Conservation (phyloP, 2,329 filamentous ascomycete species). For the Aspergillus caelatus region DNA sequence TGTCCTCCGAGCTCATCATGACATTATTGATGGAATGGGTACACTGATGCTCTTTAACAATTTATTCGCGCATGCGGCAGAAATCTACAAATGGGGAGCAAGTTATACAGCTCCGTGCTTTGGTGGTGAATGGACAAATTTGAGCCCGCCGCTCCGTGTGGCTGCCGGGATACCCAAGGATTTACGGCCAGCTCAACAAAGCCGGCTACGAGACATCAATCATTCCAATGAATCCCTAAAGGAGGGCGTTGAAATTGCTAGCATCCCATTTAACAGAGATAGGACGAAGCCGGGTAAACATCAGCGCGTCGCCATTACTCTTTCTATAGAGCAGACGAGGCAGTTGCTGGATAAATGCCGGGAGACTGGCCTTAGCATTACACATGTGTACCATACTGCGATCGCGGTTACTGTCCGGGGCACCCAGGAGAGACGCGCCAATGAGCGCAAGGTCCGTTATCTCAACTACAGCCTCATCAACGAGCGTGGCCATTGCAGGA, state of each 20-base stretch:
- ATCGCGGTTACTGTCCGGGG: conserved; percentile 24
- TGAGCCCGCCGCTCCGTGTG: conserved; percentile 27
- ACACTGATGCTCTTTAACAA: conserved; percentile 25
- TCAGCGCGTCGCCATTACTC: conserved; percentile 22
- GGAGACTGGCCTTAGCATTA: conserved; percentile 19
- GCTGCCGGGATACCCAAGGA: conserved; percentile 21
- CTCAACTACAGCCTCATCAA: conserved; percentile 29
- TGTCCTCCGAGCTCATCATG: conserved; percentile 25
- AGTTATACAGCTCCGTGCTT: conserved; percentile 15
- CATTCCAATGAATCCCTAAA: conserved; percentile 17
- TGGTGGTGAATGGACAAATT: conserved; percentile 21
- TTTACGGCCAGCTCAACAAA: conserved; percentile 14
- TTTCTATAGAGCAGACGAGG: conserved; percentile 16
- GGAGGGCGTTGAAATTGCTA: conserved; percentile 21
- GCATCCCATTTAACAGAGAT: conserved; percentile 18
- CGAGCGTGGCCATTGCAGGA: conserved; percentile 24
- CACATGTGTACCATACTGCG: conserved; percentile 30
- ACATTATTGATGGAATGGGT: conserved; percentile 29
- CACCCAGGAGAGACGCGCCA: conserved; percentile 12
- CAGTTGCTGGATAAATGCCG: conserved; percentile 20
- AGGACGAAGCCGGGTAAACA: conserved; percentile 21
- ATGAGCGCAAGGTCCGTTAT: conserved; percentile 24
- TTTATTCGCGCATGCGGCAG: conserved; percentile 19
- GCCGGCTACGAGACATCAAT: conserved; percentile 11
- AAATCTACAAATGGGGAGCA: conserved; percentile 12